Percentiles rank a stretch among this genome's conserved stretches.
These are phyloP conservation scores for Arthromyces matolae DNA, from an alignment of 768 basidiomycete genomes.

Conservation along the genomic window DNA sequence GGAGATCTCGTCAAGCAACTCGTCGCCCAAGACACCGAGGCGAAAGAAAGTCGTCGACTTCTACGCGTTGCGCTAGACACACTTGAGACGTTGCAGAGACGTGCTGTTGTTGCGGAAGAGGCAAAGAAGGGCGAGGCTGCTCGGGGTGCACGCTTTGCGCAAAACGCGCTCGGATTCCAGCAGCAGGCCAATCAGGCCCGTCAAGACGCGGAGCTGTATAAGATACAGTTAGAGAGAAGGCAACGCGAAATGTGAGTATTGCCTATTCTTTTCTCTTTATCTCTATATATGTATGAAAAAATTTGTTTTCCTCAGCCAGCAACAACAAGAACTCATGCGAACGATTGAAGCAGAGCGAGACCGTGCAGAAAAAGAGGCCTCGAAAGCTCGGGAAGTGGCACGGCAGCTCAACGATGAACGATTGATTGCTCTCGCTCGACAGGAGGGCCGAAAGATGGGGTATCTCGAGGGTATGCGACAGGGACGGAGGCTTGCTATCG, in stretches of 20 bases:
- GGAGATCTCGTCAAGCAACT: constrained; percentile 25
- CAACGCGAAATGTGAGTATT: constrained; percentile 24
- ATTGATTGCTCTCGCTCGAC: constrained; percentile 45
- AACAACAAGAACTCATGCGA: constrained; percentile 21
- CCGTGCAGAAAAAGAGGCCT: constrained; percentile 29
- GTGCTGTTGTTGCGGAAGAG: constrained; percentile 16
- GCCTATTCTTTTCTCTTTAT: neutral
- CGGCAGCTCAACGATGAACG: constrained; percentile 54
- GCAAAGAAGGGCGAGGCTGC: constrained; percentile 16
- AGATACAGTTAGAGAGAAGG: constrained; percentile 23
- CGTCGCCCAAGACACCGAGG: constrained; percentile 25
- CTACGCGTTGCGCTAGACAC: constrained; percentile 25
- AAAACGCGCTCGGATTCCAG: constrained; percentile 26
- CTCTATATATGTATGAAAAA: no score
- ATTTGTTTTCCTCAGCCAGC: constrained; percentile 18
- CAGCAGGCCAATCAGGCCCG: constrained; percentile 21
- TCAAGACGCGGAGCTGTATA: constrained; percentile 24
- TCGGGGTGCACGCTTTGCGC: constrained; percentile 22
- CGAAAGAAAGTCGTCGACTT: constrained; percentile 25
- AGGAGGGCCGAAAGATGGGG: constrained; percentile 48
- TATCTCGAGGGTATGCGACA: constrained; percentile 49
- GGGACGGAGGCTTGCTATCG: constrained; percentile 29
- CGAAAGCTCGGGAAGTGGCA: constrained; percentile 45
- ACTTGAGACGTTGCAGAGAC: constrained; percentile 19
- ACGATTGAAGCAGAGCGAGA: constrained; percentile 29